These are phyloP conservation scores for Monosporascus ibericus DNA, from an alignment of 2,329 filamentous ascomycete species.

Conservation along the genomic window DNA sequence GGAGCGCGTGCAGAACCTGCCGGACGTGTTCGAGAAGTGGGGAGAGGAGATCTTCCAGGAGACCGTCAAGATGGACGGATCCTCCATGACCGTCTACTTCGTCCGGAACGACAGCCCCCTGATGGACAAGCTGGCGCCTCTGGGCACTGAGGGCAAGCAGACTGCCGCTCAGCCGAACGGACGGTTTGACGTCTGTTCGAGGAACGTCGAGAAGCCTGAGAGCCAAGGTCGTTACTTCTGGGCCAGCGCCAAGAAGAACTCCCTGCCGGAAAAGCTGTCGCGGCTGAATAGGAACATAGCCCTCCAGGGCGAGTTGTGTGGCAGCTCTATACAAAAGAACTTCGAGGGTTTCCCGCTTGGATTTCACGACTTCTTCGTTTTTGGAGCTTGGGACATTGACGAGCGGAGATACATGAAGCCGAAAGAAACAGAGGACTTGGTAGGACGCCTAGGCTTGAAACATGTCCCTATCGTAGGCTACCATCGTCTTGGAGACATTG, in stretches of 20 bases:
- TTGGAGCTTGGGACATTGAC: constrained; percentile 26
- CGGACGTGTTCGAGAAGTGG: constrained; percentile 10
- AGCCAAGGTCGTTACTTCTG: constrained; percentile 14
- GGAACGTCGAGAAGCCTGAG: constrained; percentile 15
- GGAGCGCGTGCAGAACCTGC: constrained; percentile 19
- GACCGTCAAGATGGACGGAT: constrained; percentile 33
- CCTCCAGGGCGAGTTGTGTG: constrained; percentile 28
- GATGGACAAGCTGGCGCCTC: constrained; percentile 11
- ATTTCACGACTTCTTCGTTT: constrained; percentile 27
- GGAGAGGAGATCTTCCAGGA: constrained; percentile 26
- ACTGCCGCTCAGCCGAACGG: constrained; percentile 21
- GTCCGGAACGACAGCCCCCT: constrained; percentile 17
- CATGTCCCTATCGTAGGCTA: constrained; percentile 23
- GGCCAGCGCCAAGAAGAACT: constrained; percentile 13
- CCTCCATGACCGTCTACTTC: constrained; percentile 32
- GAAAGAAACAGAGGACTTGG: constrained; percentile 20
- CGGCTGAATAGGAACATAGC: constrained; percentile 16
- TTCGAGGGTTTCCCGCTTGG: constrained; percentile 18
- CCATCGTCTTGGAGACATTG: constrained; percentile 1
- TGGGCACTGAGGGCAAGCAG: constrained; percentile 5
- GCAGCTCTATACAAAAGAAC: constrained; percentile 20
- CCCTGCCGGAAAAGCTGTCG: constrained; percentile 17
- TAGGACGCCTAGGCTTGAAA: constrained; percentile 18
- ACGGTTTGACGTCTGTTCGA: constrained; percentile 27
- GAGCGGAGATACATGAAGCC: constrained; percentile 21